A percentile compares a stretch with the other conserved stretches of the same genome.
phyloP scores from a whole-genome alignment of 768 basidiomycete genomes.

The Pholiota molesta region DNA sequence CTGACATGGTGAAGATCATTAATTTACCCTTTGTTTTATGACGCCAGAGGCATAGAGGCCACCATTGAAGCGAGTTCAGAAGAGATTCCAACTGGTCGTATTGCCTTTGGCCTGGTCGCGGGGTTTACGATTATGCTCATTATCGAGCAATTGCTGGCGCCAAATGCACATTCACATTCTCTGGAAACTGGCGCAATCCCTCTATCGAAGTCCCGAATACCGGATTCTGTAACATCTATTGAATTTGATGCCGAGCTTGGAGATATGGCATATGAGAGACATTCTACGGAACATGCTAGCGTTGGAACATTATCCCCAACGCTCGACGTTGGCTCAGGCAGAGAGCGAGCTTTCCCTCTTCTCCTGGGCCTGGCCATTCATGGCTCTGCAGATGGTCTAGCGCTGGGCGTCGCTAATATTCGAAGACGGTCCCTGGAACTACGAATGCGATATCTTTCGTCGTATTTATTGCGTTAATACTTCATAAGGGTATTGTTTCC shows the following conservation, averaged over 20 bases:
- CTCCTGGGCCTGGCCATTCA: constrained; percentile 89
- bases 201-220: constrained; percentile 14
- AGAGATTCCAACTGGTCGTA: constrained; percentile 49
- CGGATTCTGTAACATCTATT: constrained; percentile 27
- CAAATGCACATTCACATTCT: constrained; percentile 46
- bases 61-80: constrained; percentile 40
- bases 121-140: constrained; percentile 70
- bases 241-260: constrained; percentile 69
- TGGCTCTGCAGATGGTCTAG: constrained; percentile 89
- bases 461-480: constrained; percentile 87
- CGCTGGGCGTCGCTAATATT: constrained; percentile 74
- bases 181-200: constrained; percentile 16
- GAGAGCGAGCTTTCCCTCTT: constrained; percentile 62
- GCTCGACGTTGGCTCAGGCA: constrained; percentile 22
- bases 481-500: constrained; percentile 76
- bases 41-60: constrained; percentile 71
- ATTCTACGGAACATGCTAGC: constrained; percentile 18
- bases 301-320: constrained; percentile 11
- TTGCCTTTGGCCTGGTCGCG: constrained; percentile 64
- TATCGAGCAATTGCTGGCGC: constrained; percentile 64
- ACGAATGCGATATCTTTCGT: constrained; percentile 68
- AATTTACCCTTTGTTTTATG: neutral
- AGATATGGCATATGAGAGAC: constrained; percentile 46
- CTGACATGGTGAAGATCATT: neutral
- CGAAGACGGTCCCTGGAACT: constrained; percentile 28